phyloP scores from a whole-genome alignment of 2,329 filamentous ascomycete genomes.

The Aspergillus versicolor region DNA sequence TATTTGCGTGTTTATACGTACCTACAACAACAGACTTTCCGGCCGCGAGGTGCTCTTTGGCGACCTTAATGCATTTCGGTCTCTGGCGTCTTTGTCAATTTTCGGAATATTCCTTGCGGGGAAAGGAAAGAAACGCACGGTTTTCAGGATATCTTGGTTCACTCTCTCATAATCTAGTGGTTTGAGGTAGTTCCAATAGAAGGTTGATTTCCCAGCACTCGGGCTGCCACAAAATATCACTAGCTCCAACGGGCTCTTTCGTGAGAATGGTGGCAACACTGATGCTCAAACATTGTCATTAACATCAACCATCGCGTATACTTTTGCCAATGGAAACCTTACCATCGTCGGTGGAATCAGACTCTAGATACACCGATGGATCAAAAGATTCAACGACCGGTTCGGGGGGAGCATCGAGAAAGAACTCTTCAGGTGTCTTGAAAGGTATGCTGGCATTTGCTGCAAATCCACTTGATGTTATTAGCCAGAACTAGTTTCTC shows the following conservation, averaged over 20 bases:
- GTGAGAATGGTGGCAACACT: slow-evolving; percentile 48
- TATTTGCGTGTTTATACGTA: slow-evolving; percentile 47
- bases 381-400: slow-evolving; percentile 72
- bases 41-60: slow-evolving; percentile 62
- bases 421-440: slow-evolving; percentile 88
- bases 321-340: slow-evolving; percentile 8
- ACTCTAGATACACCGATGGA: slow-evolving; percentile 55
- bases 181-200: slow-evolving; percentile 75
- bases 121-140: slow-evolving; percentile 38
- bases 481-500: neutral
- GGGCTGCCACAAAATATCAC: slow-evolving; percentile 87
- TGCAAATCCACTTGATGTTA: slow-evolving; percentile 69
- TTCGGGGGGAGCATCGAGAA: slow-evolving; percentile 66
- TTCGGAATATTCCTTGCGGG: neutral
- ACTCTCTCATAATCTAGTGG: slow-evolving; percentile 78
- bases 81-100: slow-evolving; percentile 41
- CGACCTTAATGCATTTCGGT: slow-evolving; percentile 68
- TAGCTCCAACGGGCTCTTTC: slow-evolving; percentile 67
- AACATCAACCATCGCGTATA: neutral
- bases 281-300: neutral
- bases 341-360: slow-evolving; percentile 34
- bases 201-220: slow-evolving; percentile 87
- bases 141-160: slow-evolving; percentile 88
- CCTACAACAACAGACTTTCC: slow-evolving; percentile 74
- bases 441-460: slow-evolving; percentile 79